These are phyloP conservation scores for Saccharomyces mikatae DNA, from an alignment of 805 yeast species.

Conservation along the genomic window DNA sequence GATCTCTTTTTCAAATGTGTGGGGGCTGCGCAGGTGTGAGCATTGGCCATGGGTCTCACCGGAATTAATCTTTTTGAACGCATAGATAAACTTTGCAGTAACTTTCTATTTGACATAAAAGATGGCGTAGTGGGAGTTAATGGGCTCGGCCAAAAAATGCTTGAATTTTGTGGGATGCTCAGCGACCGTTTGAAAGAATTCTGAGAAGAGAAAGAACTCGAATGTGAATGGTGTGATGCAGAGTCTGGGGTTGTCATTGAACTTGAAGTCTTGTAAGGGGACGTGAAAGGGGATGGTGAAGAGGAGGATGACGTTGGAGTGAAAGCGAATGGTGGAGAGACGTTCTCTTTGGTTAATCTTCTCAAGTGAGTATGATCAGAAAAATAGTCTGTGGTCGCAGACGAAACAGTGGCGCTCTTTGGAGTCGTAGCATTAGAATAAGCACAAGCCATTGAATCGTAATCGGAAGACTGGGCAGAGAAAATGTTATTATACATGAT, in stretches of 20 bases:
- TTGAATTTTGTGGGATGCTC: conserved; percentile 11
- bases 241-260: conserved; percentile 13
- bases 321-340: not conserved
- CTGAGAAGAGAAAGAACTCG: conserved; percentile 3
- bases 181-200: conserved; percentile 1
- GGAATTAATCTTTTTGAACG: not conserved
- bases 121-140: conserved; percentile 21
- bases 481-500: not conserved
- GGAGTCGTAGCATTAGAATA: not conserved
- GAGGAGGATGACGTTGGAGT: conserved; percentile 9
- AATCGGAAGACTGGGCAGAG: conserved; percentile 2
- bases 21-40: not conserved
- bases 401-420: conserved; percentile 7
- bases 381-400: conserved; percentile 16
- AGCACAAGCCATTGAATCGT: not conserved
- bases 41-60: not conserved
- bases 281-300: conserved; percentile 19
- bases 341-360: not conserved
- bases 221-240: conserved; percentile 6
- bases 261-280: conserved; percentile 13
- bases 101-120: conserved; percentile 6
- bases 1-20: conserved; percentile 17
- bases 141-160: conserved; percentile 10
- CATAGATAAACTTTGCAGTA: conserved; percentile 3
- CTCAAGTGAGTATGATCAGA: not conserved